These are phyloP conservation scores for Aspergillus saccharolyticus DNA, from an alignment of 495 filamentous ascomycete species.

Conservation along the genomic window DNA sequence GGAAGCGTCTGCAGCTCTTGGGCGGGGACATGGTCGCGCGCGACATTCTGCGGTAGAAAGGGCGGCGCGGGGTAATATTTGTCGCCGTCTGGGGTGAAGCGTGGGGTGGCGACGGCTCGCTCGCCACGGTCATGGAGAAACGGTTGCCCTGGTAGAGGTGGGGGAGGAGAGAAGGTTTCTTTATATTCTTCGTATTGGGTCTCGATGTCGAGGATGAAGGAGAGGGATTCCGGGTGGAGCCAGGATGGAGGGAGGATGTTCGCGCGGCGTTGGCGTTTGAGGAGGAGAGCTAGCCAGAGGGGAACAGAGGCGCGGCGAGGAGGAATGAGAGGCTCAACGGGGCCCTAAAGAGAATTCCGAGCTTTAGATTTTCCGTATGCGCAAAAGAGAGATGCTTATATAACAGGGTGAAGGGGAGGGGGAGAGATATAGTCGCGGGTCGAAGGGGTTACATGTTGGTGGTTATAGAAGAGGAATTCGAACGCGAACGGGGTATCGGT, in stretches of 20 bases:
- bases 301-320: conserved; percentile 77
- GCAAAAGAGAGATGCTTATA: neutral
- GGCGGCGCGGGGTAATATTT: conserved; percentile 40
- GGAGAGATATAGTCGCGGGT: neutral
- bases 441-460: no score
- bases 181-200: conserved; percentile 55
- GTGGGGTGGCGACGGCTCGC: conserved; percentile 28
- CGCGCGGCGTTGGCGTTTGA: conserved; percentile 90
- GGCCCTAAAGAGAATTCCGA: conserved; percentile 56
- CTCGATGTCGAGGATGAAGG: conserved; percentile 72
- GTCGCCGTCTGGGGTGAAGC: conserved; percentile 38
- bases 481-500: neutral
- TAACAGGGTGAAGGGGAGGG: neutral
- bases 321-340: conserved; percentile 67
- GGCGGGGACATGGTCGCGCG: conserved; percentile 21
- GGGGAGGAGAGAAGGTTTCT: conserved; percentile 68
- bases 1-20: conserved; percentile 59
- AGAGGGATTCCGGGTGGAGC: conserved; percentile 70
- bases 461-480: no score
- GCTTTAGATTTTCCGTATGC: neutral
- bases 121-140: conserved; percentile 27
- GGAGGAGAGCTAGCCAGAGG: conserved; percentile 94
- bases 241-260: conserved; percentile 90
- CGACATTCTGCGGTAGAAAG: conserved; percentile 41
- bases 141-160: conserved; percentile 51